phyloP scores from a whole-genome alignment of 2,329 filamentous ascomycete species.

The Botrytis deweyae region DNA sequence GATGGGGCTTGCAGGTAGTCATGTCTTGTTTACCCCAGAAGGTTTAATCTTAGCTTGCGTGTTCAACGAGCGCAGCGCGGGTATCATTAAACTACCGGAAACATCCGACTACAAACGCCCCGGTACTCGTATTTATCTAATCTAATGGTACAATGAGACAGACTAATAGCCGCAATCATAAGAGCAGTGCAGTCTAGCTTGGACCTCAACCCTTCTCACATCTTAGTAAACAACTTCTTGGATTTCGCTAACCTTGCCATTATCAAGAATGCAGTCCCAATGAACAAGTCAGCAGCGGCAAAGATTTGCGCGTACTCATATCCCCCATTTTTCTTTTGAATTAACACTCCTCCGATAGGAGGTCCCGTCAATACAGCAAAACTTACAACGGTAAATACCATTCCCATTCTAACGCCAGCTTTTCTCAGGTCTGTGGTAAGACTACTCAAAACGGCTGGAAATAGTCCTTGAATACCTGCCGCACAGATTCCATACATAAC shows the following conservation, averaged over 20 bases:
- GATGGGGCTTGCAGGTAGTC: background rate
- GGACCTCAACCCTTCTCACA: slow-evolving; percentile 25
- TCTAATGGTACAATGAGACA: background rate
- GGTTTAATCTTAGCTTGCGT: slow-evolving; percentile 1
- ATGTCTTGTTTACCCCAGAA: background rate
- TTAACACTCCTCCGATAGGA: slow-evolving; percentile 53
- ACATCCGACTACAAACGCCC: slow-evolving; percentile 1
- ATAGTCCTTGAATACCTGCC: slow-evolving; percentile 52
- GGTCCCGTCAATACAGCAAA: slow-evolving; percentile 54
- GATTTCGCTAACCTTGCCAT: slow-evolving; percentile 44
- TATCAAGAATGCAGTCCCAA: slow-evolving; percentile 45
- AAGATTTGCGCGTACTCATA: slow-evolving; percentile 55
- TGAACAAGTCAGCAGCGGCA: slow-evolving; percentile 46
- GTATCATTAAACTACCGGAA: background rate
- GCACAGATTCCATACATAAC: slow-evolving; percentile 52
- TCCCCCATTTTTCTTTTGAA: slow-evolving; percentile 45
- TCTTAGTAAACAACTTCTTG: slow-evolving; percentile 36
- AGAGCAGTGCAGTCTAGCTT: background rate
- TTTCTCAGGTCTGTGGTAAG: slow-evolving; percentile 54
- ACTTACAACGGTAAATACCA: slow-evolving; percentile 53
- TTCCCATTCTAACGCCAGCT: slow-evolving; percentile 55
- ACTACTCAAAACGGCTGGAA: slow-evolving; percentile 51
- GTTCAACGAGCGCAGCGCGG: background rate
- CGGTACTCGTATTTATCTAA: slow-evolving; percentile 1
- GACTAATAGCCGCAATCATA: slow-evolving; percentile 6